Evolutionary conservation across 2,329 filamentous ascomycete species (phyloP).

Genomic region (Diaporthe sp.): DNA sequence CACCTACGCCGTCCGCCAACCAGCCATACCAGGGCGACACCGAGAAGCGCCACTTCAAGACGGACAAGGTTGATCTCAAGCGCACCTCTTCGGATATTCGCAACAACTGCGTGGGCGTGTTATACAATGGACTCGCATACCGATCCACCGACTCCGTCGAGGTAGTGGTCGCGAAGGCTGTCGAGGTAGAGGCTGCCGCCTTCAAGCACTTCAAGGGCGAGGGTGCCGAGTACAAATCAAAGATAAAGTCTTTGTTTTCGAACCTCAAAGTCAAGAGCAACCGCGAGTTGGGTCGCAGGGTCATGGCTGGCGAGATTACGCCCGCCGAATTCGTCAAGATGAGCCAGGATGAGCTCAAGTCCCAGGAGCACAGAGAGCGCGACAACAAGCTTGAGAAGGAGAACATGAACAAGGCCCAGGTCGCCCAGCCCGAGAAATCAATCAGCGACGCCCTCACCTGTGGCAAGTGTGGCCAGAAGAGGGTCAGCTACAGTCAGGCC

Average conservation of each 20-base stretch:
- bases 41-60: slow-evolving; percentile 84
- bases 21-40: slow-evolving; percentile 72
- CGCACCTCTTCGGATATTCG: slow-evolving; percentile 81
- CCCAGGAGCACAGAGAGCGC: slow-evolving; percentile 80
- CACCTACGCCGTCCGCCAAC: slow-evolving; percentile 48
- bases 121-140: slow-evolving; percentile 90
- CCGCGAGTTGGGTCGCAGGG: slow-evolving; percentile 78
- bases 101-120: slow-evolving; percentile 87
- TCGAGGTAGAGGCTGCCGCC: slow-evolving; percentile 87
- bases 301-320: slow-evolving; percentile 80
- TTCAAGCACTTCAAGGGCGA: slow-evolving; percentile 78
- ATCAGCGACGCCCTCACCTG: slow-evolving; percentile 91
- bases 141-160: slow-evolving; percentile 78
- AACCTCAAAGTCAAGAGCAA: slow-evolving; percentile 97
- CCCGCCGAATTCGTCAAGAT: slow-evolving; percentile 84
- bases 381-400: slow-evolving; percentile 85
- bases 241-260: slow-evolving; percentile 92
- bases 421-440: slow-evolving; percentile 90
- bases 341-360: slow-evolving; percentile 92
- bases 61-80: slow-evolving; percentile 83
- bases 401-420: slow-evolving; percentile 98
- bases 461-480: slow-evolving; percentile 91
- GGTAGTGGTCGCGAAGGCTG: slow-evolving; percentile 77
- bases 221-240: slow-evolving; percentile 81
- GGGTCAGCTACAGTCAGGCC: slow-evolving; percentile 95